Base-by-base conservation (phyloP, 257 asterid species). In the Echium plantagineum region DNA sequence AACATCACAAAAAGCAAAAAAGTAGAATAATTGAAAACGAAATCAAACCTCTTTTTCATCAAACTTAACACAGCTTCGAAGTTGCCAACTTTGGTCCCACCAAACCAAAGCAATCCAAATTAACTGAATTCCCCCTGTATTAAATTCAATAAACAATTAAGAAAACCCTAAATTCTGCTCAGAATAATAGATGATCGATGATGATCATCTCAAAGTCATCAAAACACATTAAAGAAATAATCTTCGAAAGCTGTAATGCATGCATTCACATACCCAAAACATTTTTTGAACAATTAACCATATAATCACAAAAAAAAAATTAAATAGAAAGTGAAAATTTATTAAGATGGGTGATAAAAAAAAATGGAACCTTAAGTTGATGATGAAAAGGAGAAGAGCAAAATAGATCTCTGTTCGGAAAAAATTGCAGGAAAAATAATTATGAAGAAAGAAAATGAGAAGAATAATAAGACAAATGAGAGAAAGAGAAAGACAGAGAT, bases 31-130 rank as follows among this genome's bases (percentile, higher is more conserved):
- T 17, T 2, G 60, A 63, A 47, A 21, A 60, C 12, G 5, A 42
- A 65, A 53, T 4, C 64, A 9, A 54, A 77, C 86, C 83, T 72
- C 72, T 77, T 73, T 67, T 80, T 53, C 84, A 78, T 78, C 79
- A 79, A 80, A 78, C 75, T 56, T 61, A 57, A 66, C 71, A 59
- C 64, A 64, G 38, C 73, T 75, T 62, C 73, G 54, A 69, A 66
- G 73, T 76, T 55, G 59, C 57, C 72, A 63, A 71, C 85, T 81
- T 74, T 66, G 64, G 65, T 66, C 35, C 35, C 20, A 21, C 26
- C 47, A 67, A 67, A 64, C 74, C 55, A 74, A 77, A 75, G 66
- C 54, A 58, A 59, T 7, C 52, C 49, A 63, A 57, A 69, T 59
- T 51, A 24, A 16, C 61, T 57, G 26, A 16, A 54, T 49, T 57